phyloP scores from a whole-genome alignment of 1,139 yeast species.

The Pneumocystis canis region DNA sequence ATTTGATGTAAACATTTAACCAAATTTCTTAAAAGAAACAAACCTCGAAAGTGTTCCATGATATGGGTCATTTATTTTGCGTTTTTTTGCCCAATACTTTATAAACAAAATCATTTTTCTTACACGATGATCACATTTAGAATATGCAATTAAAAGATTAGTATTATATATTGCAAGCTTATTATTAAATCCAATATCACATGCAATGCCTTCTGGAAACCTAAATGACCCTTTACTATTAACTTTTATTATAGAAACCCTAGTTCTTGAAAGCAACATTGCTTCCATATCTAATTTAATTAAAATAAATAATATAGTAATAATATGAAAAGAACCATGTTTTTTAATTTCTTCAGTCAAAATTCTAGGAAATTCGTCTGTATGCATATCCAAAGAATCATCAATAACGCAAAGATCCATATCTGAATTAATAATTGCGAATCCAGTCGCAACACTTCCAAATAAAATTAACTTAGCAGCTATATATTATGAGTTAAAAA shows the following conservation, averaged over 20 bases:
- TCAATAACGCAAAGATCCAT: constrained; percentile 10
- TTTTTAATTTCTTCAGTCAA: constrained; percentile 6
- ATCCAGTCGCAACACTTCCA: constrained; percentile 11
- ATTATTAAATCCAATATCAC: constrained; percentile 13
- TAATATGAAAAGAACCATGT: constrained; percentile 3
- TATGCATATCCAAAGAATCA: neutral
- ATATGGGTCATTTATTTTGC: constrained; percentile 13
- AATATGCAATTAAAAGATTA: constrained; percentile 9
- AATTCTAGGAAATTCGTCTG: constrained; percentile 1
- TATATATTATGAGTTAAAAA: neutral
- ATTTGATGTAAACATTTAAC: neutral
- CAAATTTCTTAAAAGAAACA: neutral
- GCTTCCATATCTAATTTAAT: constrained; percentile 6
- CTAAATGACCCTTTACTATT: neutral
- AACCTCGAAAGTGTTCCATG: constrained; percentile 13
- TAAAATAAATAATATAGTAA: neutral
- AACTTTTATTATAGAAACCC: neutral
- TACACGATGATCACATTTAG: constrained; percentile 10
- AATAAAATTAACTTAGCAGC: constrained; percentile 2
- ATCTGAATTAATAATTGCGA: constrained; percentile 11
- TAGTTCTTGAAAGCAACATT: constrained; percentile 8
- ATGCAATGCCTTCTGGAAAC: constrained; percentile 6
- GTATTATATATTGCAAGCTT: constrained; percentile 13
- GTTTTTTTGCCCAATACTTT: constrained; percentile 12
- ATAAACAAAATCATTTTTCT: constrained; percentile 8